Conservation (phyloP, 2,329 filamentous ascomycete genomes). For the Epichloe aotearoae region DNA sequence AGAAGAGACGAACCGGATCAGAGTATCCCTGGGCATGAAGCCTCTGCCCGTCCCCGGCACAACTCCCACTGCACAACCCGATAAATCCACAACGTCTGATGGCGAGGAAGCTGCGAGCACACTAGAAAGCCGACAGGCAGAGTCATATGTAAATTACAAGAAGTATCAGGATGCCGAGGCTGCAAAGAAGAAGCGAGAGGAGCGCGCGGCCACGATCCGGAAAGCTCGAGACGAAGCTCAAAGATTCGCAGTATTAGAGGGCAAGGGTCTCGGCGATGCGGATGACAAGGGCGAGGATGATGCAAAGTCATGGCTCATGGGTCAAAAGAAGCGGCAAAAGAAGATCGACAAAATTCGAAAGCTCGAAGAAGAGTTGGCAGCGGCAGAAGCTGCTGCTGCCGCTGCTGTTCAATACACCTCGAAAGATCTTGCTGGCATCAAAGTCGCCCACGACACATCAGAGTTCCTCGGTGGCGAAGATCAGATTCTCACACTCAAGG, state of each 20-base stretch:
- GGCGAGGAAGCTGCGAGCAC: slow-evolving; percentile 65
- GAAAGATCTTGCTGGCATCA: slow-evolving; percentile 77
- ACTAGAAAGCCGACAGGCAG: slow-evolving; percentile 65
- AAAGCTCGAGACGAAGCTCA: slow-evolving; percentile 77
- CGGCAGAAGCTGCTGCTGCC: slow-evolving; percentile 53
- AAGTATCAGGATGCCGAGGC: slow-evolving; percentile 56
- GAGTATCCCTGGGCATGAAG: slow-evolving; percentile 77
- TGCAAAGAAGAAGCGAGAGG: slow-evolving; percentile 65
- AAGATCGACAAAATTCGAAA: slow-evolving; percentile 69
- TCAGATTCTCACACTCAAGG: slow-evolving; percentile 88
- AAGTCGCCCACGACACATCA: slow-evolving; percentile 75
- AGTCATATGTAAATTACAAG: slow-evolving; percentile 59
- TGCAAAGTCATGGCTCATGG: slow-evolving; percentile 74
- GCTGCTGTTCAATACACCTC: slow-evolving; percentile 62
- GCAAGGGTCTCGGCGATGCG: slow-evolving; percentile 69
- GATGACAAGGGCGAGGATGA: slow-evolving; percentile 55
- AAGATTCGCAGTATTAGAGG: slow-evolving; percentile 62
- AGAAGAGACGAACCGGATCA: slow-evolving; percentile 88
- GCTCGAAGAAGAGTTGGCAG: slow-evolving; percentile 62
- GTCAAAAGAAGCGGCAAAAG: slow-evolving; percentile 87
- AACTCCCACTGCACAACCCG: slow-evolving; percentile 20
- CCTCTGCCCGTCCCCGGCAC: slow-evolving; percentile 73
- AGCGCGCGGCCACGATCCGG: slow-evolving; percentile 70
- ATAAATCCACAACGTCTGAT: slow-evolving; percentile 38
- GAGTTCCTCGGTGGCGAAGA: slow-evolving; percentile 74